phyloP scores from a whole-genome alignment of 1,139 yeast genomes.

The Wickerhamomyces sp. region DNA sequence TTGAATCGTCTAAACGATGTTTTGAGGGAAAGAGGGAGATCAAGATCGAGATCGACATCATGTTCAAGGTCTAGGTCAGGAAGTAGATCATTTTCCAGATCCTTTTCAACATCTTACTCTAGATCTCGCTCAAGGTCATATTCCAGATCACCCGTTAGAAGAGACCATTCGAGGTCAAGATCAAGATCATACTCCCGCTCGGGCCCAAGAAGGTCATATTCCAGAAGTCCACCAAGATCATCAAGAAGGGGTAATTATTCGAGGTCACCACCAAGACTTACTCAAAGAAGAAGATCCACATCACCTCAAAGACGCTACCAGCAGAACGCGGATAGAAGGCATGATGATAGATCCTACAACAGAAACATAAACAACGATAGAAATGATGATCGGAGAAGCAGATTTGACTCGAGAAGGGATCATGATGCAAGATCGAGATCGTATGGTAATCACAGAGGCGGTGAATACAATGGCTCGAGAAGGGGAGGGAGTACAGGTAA shows the following conservation, averaged over 20 bases:
- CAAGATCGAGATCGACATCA: slow-evolving; percentile 19
- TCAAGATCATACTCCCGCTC: slow-evolving; percentile 3
- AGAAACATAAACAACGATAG: too few relatives aligned
- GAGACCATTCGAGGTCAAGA: slow-evolving; percentile 3
- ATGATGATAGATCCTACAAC: background rate
- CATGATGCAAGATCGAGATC: too few relatives aligned
- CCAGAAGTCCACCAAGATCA: slow-evolving; percentile 5
- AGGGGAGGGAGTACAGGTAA: too few relatives aligned
- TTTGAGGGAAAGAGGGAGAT: slow-evolving; percentile 13
- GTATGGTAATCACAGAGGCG: too few relatives aligned
- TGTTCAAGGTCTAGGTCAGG: slow-evolving; percentile 9
- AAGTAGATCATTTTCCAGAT: slow-evolving; percentile 3
- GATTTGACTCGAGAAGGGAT: too few relatives aligned
- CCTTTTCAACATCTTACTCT: slow-evolving; percentile 1
- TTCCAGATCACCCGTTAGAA: slow-evolving; percentile 9
- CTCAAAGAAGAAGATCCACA: background rate
- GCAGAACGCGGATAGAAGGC: background rate
- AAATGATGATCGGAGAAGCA: slow-evolving; percentile 2
- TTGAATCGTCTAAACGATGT: slow-evolving; percentile 15
- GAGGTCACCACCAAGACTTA: slow-evolving; percentile 7
- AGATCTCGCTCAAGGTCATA: slow-evolving; percentile 3
- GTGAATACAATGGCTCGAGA: too few relatives aligned
- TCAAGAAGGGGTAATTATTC: slow-evolving; percentile 2
- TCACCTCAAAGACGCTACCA: background rate
- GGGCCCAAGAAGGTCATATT: slow-evolving; percentile 4